Evolutionary conservation across 306 rosid species (phyloP).

Genomic region (Trifolium repens): DNA sequence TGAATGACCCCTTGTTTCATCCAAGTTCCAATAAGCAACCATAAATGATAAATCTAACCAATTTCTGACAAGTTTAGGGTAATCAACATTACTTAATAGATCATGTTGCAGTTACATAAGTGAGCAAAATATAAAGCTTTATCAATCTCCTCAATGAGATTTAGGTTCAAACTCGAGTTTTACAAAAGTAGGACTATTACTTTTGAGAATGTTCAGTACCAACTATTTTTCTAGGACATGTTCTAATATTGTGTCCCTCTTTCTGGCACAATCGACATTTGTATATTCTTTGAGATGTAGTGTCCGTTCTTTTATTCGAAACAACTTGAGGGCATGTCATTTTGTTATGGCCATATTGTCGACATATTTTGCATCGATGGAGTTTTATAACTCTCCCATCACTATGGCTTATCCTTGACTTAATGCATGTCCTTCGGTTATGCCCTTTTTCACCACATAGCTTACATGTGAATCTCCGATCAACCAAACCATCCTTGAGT

Average conservation of each 20-base stretch:
- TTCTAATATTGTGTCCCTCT: slow-evolving; percentile 76
- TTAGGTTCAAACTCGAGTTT: slow-evolving; percentile 12
- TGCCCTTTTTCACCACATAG: slow-evolving; percentile 83
- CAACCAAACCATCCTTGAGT: slow-evolving; percentile 55
- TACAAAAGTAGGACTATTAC: slow-evolving; percentile 27
- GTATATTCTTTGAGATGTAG: slow-evolving; percentile 44
- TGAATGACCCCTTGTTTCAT: neutral
- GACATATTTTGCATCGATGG: slow-evolving; percentile 61
- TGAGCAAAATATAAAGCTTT: slow-evolving; percentile 20
- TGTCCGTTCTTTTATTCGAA: slow-evolving; percentile 29
- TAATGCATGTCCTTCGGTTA: slow-evolving; percentile 77
- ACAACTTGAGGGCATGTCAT: slow-evolving; percentile 58
- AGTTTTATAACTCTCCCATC: slow-evolving; percentile 45
- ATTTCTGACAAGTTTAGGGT: neutral
- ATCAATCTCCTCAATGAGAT: neutral
- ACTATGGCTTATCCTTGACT: slow-evolving; percentile 44
- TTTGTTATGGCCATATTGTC: slow-evolving; percentile 68
- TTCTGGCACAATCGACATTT: slow-evolving; percentile 65
- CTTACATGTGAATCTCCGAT: slow-evolving; percentile 56
- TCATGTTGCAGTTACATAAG: slow-evolving; percentile 26
- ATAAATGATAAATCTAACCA: neutral
- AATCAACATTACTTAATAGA: neutral
- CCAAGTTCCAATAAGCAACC: neutral
- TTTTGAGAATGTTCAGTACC: slow-evolving; percentile 37
- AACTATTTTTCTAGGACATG: slow-evolving; percentile 61